Percentiles rank a stretch among this genome's conserved stretches.
Conservation (phyloP, 495 filamentous ascomycete genomes). For the Tuber borchii region DNA sequence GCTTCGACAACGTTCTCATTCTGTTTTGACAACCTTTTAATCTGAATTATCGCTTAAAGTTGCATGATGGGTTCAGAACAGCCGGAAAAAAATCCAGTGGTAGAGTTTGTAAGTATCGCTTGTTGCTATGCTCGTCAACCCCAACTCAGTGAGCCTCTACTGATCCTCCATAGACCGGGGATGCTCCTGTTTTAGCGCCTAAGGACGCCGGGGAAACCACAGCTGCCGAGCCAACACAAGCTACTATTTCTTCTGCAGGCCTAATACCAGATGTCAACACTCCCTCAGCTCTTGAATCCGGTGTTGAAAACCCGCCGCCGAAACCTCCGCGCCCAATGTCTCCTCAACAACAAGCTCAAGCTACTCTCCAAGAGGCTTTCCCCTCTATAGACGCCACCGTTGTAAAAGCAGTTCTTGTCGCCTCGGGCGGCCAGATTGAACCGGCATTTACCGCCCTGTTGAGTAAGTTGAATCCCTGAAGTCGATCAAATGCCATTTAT, state of each 20-base stretch:
- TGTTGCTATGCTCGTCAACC: not conserved
- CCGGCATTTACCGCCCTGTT: conserved; percentile 93
- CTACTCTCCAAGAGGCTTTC: conserved; percentile 89
- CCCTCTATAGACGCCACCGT: conserved; percentile 73
- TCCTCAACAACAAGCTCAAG: conserved; percentile 74
- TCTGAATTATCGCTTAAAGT: not conserved
- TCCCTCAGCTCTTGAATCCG: conserved; percentile 43
- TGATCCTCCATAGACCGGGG: not conserved
- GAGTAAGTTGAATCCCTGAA: conserved; percentile 48
- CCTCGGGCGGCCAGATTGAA: conserved; percentile 82
- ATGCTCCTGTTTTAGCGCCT: not conserved
- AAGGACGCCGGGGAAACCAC: not conserved
- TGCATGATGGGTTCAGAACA: conserved; percentile 21
- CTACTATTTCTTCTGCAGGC: conserved; percentile 11
- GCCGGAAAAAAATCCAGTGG: conserved; percentile 2
- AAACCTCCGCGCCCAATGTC: conserved; percentile 84
- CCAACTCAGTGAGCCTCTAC: not conserved
- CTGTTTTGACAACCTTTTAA: conserved; percentile 1
- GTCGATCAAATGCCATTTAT: conserved; percentile 9
- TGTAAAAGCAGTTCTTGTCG: conserved; percentile 77
- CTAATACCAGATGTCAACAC: not conserved
- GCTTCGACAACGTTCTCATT: not conserved
- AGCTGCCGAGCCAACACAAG: not conserved
- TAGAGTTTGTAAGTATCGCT: conserved; percentile 7
- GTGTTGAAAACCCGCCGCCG: conserved; percentile 57